phyloP scores from a whole-genome alignment of 306 rosid species.

The Delonix regia region DNA sequence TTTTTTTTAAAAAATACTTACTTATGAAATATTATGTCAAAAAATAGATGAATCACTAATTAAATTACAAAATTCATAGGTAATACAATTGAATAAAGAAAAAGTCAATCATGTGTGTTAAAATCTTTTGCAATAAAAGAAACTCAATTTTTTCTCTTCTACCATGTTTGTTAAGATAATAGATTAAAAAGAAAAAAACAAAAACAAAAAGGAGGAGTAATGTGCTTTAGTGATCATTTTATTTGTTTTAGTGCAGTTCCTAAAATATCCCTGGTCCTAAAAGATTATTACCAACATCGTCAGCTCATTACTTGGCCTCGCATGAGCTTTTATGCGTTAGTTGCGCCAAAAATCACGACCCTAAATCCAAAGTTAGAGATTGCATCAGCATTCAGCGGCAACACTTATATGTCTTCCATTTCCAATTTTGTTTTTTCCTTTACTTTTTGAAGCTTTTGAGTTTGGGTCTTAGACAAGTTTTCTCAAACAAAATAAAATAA shows the following conservation, averaged over 20 bases:
- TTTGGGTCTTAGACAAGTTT: background rate
- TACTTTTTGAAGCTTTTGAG: background rate
- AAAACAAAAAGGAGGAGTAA: too few species aligned
- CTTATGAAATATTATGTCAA: background rate
- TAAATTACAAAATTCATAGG: background rate
- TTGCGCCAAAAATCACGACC: conserved; percentile 64
- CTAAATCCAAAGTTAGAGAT: conserved; percentile 37
- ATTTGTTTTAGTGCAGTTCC: too few species aligned
- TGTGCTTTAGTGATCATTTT: too few species aligned
- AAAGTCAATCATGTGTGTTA: background rate
- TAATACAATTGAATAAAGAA: background rate
- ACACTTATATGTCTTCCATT: background rate
- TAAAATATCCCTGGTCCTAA: too few species aligned
- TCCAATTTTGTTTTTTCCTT: background rate
- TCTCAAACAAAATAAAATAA: background rate
- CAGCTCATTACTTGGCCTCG: background rate
- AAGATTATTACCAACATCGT: background rate
- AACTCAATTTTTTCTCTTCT: background rate
- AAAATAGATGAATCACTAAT: background rate
- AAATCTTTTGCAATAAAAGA: too few species aligned
- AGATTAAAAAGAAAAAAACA: background rate
- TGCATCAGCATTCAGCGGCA: conserved; percentile 31
- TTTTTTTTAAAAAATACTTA: background rate
- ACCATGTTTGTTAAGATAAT: too few species aligned
- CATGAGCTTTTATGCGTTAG: conserved; percentile 45